phyloP scores from a whole-genome alignment of 169 alveolate species.

The Plasmodium adleri region DNA sequence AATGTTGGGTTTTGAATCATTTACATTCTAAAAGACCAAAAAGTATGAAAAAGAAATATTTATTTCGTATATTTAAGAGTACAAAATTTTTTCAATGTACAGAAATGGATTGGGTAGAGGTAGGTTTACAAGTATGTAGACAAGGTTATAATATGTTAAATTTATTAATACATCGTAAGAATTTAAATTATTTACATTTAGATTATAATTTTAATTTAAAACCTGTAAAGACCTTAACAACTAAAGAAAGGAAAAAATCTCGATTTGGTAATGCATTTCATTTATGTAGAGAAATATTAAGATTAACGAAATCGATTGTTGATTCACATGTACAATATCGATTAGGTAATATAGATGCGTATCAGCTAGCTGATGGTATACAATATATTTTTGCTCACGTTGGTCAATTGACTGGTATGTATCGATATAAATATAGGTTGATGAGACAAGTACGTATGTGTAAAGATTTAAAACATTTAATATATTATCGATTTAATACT shows the following conservation, averaged over 20 bases:
- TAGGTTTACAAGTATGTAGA: slow-evolving; percentile 98
- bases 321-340: slow-evolving; percentile 99
- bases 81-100: slow-evolving; percentile 99
- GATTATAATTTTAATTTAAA: slow-evolving; percentile 99
- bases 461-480: slow-evolving; percentile 99
- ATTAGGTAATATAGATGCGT: slow-evolving; percentile 99
- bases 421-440: slow-evolving; percentile 99
- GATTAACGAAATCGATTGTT: slow-evolving; percentile 98
- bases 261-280: slow-evolving; percentile 99
- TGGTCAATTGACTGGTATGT: slow-evolving; percentile 99
- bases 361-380: slow-evolving; percentile 99
- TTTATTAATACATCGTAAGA: slow-evolving; percentile 98
- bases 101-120: slow-evolving; percentile 99
- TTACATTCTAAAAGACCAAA: slow-evolving; percentile 96
- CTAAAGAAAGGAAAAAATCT: slow-evolving; percentile 99
- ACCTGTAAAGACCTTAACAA: slow-evolving; percentile 99
- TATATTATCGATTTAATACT: slow-evolving; percentile 99
- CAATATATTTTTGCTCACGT: slow-evolving; percentile 99
- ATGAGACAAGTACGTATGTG: slow-evolving; percentile 99
- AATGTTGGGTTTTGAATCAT: slow-evolving; percentile 98
- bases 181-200: slow-evolving; percentile 98
- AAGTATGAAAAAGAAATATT: slow-evolving; percentile 93
- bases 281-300: slow-evolving; percentile 98
- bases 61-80: slow-evolving; percentile 96
- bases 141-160: slow-evolving; percentile 99